phyloP scores from a whole-genome alignment of 1,139 yeast species.

The Blastobotrys capitulatus region DNA sequence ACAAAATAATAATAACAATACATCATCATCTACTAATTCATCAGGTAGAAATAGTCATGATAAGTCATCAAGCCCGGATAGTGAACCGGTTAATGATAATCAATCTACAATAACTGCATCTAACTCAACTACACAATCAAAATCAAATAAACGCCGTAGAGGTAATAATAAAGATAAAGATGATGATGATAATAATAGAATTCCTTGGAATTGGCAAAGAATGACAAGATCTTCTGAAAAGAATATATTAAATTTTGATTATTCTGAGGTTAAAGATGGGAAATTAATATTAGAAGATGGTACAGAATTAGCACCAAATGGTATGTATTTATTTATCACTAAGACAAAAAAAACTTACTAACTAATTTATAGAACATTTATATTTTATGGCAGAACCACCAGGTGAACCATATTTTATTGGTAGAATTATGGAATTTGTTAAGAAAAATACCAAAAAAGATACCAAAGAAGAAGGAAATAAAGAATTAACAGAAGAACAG shows the following conservation, averaged over 20 bases:
- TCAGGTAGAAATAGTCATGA: not conserved
- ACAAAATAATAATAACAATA: not conserved
- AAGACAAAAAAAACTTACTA: not conserved
- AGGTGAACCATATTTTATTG: slow-evolving; percentile 91
- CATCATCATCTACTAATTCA: not conserved
- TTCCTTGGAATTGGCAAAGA: slow-evolving; percentile 36
- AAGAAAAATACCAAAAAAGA: too few species aligned
- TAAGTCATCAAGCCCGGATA: not conserved
- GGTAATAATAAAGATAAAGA: slow-evolving; percentile 1
- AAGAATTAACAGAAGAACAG: too few species aligned
- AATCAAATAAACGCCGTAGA: slow-evolving; percentile 1
- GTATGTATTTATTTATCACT: slow-evolving; percentile 17
- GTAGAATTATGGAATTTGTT: slow-evolving; percentile 74
- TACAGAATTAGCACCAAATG: slow-evolving; percentile 29
- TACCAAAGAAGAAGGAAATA: too few species aligned
- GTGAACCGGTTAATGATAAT: not conserved
- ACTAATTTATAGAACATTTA: slow-evolving; percentile 61
- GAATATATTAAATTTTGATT: slow-evolving; percentile 33
- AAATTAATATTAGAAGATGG: slow-evolving; percentile 34
- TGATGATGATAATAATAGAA: not conserved
- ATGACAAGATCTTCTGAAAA: slow-evolving; percentile 25
- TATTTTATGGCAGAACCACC: slow-evolving; percentile 92
- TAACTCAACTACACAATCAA: not conserved
- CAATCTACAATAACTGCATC: not conserved
- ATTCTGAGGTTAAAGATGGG: slow-evolving; percentile 39